Evolutionary conservation across 169 alveolate species (phyloP).

Genomic region (Cryptosporidium viatorum): DNA sequence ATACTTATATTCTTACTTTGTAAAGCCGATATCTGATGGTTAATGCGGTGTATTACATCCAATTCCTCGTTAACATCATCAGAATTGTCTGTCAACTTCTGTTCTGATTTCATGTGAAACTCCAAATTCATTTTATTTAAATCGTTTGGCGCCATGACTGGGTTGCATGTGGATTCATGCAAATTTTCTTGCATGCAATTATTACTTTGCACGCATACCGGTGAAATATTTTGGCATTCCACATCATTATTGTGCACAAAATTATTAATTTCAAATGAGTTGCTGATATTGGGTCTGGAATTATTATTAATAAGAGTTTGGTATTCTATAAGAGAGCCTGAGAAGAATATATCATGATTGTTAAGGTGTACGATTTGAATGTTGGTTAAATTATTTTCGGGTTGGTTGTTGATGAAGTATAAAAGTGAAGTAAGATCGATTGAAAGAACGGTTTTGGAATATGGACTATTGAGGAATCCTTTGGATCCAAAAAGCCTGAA

Average conservation of each 20-base stretch:
- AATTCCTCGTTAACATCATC: neutral
- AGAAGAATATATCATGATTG: slow-evolving; percentile 30
- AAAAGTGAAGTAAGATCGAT: slow-evolving; percentile 53
- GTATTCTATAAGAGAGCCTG: slow-evolving; percentile 31
- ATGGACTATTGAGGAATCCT: slow-evolving; percentile 27
- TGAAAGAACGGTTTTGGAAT: slow-evolving; percentile 34
- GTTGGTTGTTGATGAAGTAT: slow-evolving; percentile 6
- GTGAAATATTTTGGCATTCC: neutral
- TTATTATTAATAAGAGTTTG: neutral
- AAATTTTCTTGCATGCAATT: slow-evolving; percentile 6
- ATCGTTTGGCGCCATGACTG: neutral
- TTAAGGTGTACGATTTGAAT: slow-evolving; percentile 48
- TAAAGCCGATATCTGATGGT: slow-evolving; percentile 34
- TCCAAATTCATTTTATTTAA: neutral
- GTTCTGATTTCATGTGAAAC: neutral
- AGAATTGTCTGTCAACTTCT: neutral
- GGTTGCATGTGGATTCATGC: slow-evolving; percentile 10
- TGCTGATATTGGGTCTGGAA: neutral
- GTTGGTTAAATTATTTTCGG: neutral
- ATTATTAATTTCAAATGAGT: neutral
- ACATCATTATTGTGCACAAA: neutral
- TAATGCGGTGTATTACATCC: slow-evolving; percentile 54
- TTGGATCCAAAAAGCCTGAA: slow-evolving; percentile 10
- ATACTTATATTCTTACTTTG: slow-evolving; percentile 36
- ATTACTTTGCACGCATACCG: neutral